Base-by-base conservation (phyloP, 225 moss, liverwort and hornwort species). In the Polytrichum commune region DNA sequence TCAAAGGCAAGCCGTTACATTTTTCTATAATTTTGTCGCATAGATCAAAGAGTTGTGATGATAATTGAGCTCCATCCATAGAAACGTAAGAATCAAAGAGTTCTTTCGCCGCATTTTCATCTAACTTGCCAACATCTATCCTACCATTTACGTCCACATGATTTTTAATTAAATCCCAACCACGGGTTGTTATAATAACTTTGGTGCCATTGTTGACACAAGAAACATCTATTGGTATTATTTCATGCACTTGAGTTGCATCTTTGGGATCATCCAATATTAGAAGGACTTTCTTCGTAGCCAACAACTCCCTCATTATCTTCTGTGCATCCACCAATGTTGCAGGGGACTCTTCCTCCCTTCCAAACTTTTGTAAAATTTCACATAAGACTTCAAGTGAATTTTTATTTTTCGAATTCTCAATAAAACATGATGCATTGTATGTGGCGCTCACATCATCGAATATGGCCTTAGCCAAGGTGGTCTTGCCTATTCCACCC, bases 401-500 rank as follows among this genome's bases (percentile, higher is more conserved):
- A 22, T 20, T 61, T 10, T 18, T n/a, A n/a, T 28, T 23, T 3
- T 71, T 61, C 5, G 61, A 20, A 5, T 71, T 24, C n/a, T 30
- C n/a, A 18, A 61, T 18, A 71, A 61, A 71, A 3, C 60, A 61
- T 30, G 22, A 28, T 60, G 32, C 58, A 27, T 69, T 6, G 22
- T 27, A 69, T 18, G 27, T 69, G 19, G 5, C 20, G 1, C 0
- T 27, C 24, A 69, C 30, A 18, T 69, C 7, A 19, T 58, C 26
- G 30, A 9, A 54, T 27, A 69, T 5, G 10, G 57, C 69, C 7
- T 69, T 69, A 26, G 69, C 69, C 55, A 69, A 19, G 27, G 69
- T 69, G 24, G 69, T 19, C 29, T 69, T 69, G 5, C 69, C 69
- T 27, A 69, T 69, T 55, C 69, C 69, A 55, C 69, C 69, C 69